phyloP scores from a whole-genome alignment of 2,329 filamentous ascomycete species.

The Calycina herbarum region DNA sequence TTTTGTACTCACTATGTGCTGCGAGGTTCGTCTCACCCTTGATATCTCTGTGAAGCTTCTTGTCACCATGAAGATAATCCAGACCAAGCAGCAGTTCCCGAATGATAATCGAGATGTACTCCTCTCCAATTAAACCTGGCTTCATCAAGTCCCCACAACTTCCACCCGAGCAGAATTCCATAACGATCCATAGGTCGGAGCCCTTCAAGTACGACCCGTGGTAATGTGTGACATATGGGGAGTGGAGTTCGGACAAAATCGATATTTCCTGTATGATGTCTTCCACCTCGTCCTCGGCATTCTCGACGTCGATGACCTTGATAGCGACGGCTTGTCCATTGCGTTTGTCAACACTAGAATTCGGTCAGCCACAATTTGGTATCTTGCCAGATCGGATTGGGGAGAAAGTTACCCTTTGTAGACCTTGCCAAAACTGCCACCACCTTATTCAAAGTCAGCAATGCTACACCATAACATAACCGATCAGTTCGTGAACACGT shows the following conservation, averaged over 20 bases:
- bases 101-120: conserved; percentile 95
- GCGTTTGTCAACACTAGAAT: conserved; percentile 80
- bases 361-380: conserved; percentile 23
- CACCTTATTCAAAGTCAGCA: conserved; percentile 57
- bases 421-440: conserved; percentile 96
- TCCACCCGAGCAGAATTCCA: conserved; percentile 97
- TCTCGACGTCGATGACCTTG: conserved; percentile 98
- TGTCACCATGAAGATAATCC: conserved; percentile 91
- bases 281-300: conserved; percentile 97
- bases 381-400: not conserved
- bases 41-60: conserved; percentile 94
- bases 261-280: conserved; percentile 99
- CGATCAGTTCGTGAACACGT: conserved; percentile 24
- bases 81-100: conserved; percentile 85
- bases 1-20: conserved; percentile 12
- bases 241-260: conserved; percentile 93
- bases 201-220: conserved; percentile 96
- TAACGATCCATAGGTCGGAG: conserved; percentile 97
- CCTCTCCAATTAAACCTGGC: conserved; percentile 85
- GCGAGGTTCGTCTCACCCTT: conserved; percentile 65
- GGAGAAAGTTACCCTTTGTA: conserved; percentile 78
- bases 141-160: conserved; percentile 97
- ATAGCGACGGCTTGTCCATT: conserved; percentile 94
- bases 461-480: conserved; percentile 12
- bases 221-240: conserved; percentile 95